Conservation (phyloP, 177 flowering plant genomes). For the Vitis hybrid region DNA sequence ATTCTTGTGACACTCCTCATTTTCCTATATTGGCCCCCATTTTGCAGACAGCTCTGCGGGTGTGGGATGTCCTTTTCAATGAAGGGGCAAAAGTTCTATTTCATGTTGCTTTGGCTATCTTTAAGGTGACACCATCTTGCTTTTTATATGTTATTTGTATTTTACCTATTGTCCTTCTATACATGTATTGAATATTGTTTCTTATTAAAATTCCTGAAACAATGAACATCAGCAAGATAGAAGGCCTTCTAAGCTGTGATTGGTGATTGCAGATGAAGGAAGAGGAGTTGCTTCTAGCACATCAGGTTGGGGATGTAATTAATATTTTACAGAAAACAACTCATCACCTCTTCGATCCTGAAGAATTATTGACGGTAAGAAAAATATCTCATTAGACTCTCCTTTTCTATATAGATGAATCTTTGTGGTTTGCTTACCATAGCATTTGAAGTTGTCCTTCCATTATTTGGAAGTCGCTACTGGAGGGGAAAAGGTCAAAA, state of each 20-base stretch:
- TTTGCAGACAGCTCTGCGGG: constrained; percentile 86
- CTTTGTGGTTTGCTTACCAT: background rate
- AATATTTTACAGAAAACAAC: constrained; percentile 74
- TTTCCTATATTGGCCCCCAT: background rate
- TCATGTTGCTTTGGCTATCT: constrained; percentile 88
- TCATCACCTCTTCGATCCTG: constrained; percentile 95
- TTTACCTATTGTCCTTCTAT: background rate
- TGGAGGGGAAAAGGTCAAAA: too few relatives aligned
- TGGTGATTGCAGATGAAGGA: constrained; percentile 81
- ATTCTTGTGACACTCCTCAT: background rate
- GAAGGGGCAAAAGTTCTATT: constrained; percentile 98
- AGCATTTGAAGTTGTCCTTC: too few relatives aligned
- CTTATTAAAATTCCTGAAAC: background rate
- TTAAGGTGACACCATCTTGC: constrained; percentile 54
- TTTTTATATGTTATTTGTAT: background rate
- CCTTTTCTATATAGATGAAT: background rate
- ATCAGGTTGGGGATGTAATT: constrained; percentile 89
- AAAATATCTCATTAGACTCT: background rate
- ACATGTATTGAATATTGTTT: background rate
- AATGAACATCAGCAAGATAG: background rate
- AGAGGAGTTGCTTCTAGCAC: constrained; percentile 70
- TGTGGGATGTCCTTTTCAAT: constrained; percentile 96
- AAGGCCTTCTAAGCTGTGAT: background rate
- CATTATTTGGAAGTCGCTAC: too few relatives aligned
- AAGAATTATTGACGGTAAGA: constrained; percentile 82